Base-by-base conservation (phyloP, 2,329 filamentous ascomycete species). In the Huntiella bhutanensis region DNA sequence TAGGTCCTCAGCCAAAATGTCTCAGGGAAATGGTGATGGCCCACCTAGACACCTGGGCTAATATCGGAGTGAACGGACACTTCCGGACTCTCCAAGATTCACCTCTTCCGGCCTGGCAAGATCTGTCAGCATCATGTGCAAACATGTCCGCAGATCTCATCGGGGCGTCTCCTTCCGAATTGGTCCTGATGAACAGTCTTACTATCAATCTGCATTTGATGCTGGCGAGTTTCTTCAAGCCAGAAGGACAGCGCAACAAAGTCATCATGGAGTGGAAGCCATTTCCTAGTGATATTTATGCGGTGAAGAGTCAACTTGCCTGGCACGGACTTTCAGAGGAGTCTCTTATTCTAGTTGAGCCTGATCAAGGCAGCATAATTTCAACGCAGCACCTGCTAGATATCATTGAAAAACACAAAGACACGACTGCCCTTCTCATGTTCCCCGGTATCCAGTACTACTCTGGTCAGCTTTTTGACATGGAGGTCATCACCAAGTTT, bases 401-500 rank as follows among this genome's bases (percentile, higher is more conserved):
- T 5, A 66, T 74, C 4, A 92, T 94, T 53, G 80, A 86, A 51
- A 64, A 75, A 49, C 77, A 94, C 56, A 80, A 80, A 38, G 68
- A 75, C 1, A 73, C 73, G 4, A 77, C 83, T 0, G 82, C 85
- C 1, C 62, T 94, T 6, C 63, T 94, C 0, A 71, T 94, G 4
- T 72, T 94, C 0, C 84, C 86, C 0, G 86, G 83, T 5, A 80
- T 94, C 37, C 86, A 94, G 58, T 94, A 86, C 65, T 94, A 92
- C 63, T 88, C 81, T 1, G 86, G 86, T 46, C 87, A 94, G 59
- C 74, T 82, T 48, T 82, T 94, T 55, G 84, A 94, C 59, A 86
- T 94, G 3, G 62, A 74, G 38, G 68, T 64, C 41, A 94, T 94
- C 59, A 94, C 87, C 1, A 69, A 70, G 1, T 71, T 87, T 62